Evolutionary conservation across 371 early-diverging fungal genomes (phyloP), one percentile per base, ranked within the genome.

Genomic region (Rhizomucor miehei): DNA sequence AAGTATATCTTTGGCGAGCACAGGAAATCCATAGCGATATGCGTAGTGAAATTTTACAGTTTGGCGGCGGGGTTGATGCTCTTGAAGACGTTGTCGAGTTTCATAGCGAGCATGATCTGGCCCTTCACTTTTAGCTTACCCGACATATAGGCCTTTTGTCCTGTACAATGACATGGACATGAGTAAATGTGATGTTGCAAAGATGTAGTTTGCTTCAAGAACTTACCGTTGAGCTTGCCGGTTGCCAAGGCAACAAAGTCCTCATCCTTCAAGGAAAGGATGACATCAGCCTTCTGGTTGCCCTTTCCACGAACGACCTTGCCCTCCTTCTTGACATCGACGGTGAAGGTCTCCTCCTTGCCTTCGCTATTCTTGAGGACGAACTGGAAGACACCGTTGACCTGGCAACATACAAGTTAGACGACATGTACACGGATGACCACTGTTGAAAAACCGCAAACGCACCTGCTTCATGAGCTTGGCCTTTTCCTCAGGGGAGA

Each of bases 51-150:
- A 34, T 25, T 55, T 74, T 78, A 84, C 52, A 84, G 62, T 71
- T 83, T 83, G 58, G 84, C 66, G 60, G 73, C 68, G 51, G 71
- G 64, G 38, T 70, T 66, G 44, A 75, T 51, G 39, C 63, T 46
- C 75, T 81, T 73, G 71, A 81, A 77, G 62, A 84, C 72, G 47
- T 67, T 78, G 40, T 89, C 91, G 40, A 92, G 81, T 76, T 91
- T 87, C 67, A 84, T 85, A 46, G 88, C 88, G 52, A 87, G 80
- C 91, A 91, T 91, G 60, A 95, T 85, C 64, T 91, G 84, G 48
- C 96, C 96, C 82, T 92, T 91, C 65, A 91, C 70, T 66, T 79
- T 77, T 63, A 94, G 82, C 71, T 88, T 92, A 56, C 94, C 93
- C n/a, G 73, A 65, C 89, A 92, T 92, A 67, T 91, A 94, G 17